Base-by-base conservation (phyloP, 495 filamentous ascomycete species). In the Tuber microsphaerosporum region DNA sequence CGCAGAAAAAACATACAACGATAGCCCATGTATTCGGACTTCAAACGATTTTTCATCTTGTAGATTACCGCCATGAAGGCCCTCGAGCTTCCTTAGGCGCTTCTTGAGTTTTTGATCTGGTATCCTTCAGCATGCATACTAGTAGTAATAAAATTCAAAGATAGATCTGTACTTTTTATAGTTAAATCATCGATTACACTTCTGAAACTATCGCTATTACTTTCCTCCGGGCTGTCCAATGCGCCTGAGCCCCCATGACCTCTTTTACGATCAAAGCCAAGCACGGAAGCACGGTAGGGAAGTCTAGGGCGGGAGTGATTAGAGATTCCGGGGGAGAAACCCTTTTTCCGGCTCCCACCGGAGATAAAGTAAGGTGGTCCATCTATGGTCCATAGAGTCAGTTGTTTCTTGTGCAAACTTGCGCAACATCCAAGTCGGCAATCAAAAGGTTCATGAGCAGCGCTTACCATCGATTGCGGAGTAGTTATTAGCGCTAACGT, bases 161-260 rank as follows among this genome's bases (percentile, higher is more conserved):
- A 69, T 75, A 45, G 37, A 71, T 74, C 71, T 7, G 45, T 88
- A 83, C 91, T 92, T 78, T 91, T 89, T 46, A 92, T 84, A 0
- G 91, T 92, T 72, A 92, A 81, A 80, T 92, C 91, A 77, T 92
- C 91, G 65, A 92, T 92, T 45, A 92, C 89, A 76, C 89, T 88
- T 71, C 90, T 85, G 74, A 86, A 91, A 76, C 89, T 89, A 61
- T 88, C 89, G 71, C 85, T 86, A 61, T 87, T 88, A 74, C 85
- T 88, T 71, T 88, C 87, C 26, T 84, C 86, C 10, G 85, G 83
- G 48, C 81, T 83, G 41, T 82, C 81, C 69, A 82, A 34, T 17
- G 14, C 56, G 26, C 56, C 56, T 2, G 56, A 65, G 56, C 56
- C 56, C 26, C 56, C 56, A 65, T 65, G 26, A 19, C 34, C 56